Evolutionary conservation across 495 filamentous ascomycete species (phyloP).

Genomic region (Podospora anserina): DNA sequence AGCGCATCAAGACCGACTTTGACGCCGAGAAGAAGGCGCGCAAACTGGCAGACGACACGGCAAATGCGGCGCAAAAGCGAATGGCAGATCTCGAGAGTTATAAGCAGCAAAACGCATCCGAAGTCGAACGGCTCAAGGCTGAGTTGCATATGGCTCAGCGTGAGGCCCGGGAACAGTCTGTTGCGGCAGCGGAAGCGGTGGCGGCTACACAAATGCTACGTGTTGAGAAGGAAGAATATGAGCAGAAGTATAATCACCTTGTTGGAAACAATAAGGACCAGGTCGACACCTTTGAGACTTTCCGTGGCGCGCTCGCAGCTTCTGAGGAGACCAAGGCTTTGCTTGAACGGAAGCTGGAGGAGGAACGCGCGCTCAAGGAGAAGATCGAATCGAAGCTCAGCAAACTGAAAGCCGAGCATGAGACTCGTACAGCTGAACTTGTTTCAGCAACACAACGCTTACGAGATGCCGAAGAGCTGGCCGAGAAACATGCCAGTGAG

Average conservation of each 20-base stretch:
- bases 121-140: constrained; percentile 78
- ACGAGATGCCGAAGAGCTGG: constrained; percentile 83
- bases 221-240: constrained; percentile 80
- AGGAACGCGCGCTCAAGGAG: constrained; percentile 75
- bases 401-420: constrained; percentile 79
- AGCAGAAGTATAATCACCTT: constrained; percentile 64
- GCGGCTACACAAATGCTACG: constrained; percentile 67
- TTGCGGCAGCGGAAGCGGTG: constrained; percentile 69
- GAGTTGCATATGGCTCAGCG: constrained; percentile 77
- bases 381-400: constrained; percentile 73
- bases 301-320: constrained; percentile 75
- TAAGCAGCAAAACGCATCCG: constrained; percentile 74
- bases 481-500: constrained; percentile 83
- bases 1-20: constrained; percentile 64
- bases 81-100: constrained; percentile 77
- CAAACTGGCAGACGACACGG: constrained; percentile 83
- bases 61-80: constrained; percentile 75
- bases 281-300: constrained; percentile 63
- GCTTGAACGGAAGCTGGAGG: constrained; percentile 78
- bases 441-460: constrained; percentile 70
- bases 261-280: constrained; percentile 65
- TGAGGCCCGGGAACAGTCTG: constrained; percentile 71
- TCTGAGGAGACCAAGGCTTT: constrained; percentile 69
- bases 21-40: constrained; percentile 75
- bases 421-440: constrained; percentile 76